Base-by-base conservation (phyloP, 164 flowering plant species). In the Aristolochia contorta region DNA sequence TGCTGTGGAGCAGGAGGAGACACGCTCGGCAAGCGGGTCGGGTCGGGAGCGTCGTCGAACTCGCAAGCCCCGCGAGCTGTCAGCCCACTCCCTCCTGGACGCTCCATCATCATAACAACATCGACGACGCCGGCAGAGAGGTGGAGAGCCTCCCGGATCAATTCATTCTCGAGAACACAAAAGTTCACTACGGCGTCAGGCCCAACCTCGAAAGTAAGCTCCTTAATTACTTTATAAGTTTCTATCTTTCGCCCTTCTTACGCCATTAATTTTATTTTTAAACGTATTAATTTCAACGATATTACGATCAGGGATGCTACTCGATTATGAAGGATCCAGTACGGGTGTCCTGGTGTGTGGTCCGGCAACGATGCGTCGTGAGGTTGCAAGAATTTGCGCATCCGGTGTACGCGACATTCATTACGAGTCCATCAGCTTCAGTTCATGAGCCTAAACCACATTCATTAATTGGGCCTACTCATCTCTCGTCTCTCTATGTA, bases 351-450 rank as follows among this genome's bases (percentile, higher is more conserved):
- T 83, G 22, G 84, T 68, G 0, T 71, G 80, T 58, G 90, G 90
- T 3, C 88, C 89, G 20, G 74, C 51, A 66, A 65, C 49, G 54
- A 73, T 84, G 86, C 71, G 83, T 27, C 83, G 76, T 21, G 82
- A 85, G 16, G 89, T 80, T 58, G 91, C 87, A 16, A 59, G 61
- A 48, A 78, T 82, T 20, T 88, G 96, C 55, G 66, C 84, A 16
- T 76, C 80, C 47, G 76, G 78, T 57, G 61, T 67, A 57, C 65
- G 64, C 3, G 78, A 76, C 55, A 73, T 84, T 23, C 81, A 88
- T 22, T 88, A 78, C 23, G 80, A 85, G 67, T 74, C 87, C 60
- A 70, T 84, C 16, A 85, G 84, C 75, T 85, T 84, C 56, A 74
- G 59, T 65, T 81, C 83, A 84, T 86, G 69, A 80, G 43, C 30